These are phyloP conservation scores for Juglanconis oblonga DNA, from an alignment of 2,329 filamentous ascomycete genomes.

Conservation along the genomic window DNA sequence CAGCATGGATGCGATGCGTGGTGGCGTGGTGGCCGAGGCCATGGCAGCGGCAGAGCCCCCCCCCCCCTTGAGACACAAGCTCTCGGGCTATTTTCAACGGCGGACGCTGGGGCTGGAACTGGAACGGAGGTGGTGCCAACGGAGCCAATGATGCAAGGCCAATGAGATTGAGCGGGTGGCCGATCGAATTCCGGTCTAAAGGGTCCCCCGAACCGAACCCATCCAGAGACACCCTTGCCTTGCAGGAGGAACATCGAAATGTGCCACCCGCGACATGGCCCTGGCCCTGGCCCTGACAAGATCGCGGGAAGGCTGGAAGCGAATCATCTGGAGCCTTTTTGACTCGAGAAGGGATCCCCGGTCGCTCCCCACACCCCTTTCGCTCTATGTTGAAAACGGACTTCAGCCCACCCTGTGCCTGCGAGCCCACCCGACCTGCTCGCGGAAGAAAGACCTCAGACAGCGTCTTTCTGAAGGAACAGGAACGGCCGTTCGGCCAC, in stretches of 20 bases:
- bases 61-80: slow-evolving; percentile 25
- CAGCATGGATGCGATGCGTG: background rate
- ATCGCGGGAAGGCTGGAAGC: slow-evolving; percentile 8
- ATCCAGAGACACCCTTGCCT: slow-evolving; percentile 24
- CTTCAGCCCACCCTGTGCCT: background rate
- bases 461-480: background rate
- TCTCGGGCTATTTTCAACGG: slow-evolving; percentile 22
- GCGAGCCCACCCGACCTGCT: background rate
- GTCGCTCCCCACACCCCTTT: slow-evolving; percentile 12
- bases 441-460: background rate
- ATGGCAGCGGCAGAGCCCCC: no score
- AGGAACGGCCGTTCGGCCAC: background rate
- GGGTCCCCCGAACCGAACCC: slow-evolving; percentile 10
- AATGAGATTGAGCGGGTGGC: slow-evolving; percentile 14
- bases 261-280: slow-evolving; percentile 3
- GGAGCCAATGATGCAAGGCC: slow-evolving; percentile 19
- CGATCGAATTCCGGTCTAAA: slow-evolving; percentile 20
- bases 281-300: background rate
- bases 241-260: background rate
- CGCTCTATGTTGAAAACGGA: background rate
- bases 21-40: background rate
- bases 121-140: slow-evolving; percentile 16
- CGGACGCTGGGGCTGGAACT: background rate
- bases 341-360: background rate
- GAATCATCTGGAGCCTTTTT: slow-evolving; percentile 14